Base-by-base conservation (phyloP, 1,284 basidiomycete species). In the Boletus semigastroideus region DNA sequence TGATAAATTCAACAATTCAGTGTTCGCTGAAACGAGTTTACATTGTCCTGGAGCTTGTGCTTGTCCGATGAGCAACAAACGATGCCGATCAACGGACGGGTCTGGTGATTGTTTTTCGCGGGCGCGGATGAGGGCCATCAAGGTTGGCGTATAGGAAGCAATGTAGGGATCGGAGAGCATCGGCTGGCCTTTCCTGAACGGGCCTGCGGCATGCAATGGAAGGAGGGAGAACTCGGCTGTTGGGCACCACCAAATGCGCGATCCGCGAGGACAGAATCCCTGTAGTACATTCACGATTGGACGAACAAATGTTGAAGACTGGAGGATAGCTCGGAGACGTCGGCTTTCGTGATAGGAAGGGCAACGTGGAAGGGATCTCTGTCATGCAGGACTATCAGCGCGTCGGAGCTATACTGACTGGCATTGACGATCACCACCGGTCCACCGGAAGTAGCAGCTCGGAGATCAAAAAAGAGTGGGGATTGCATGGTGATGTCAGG, bases 191-290 rank as follows among this genome's bases (percentile, higher is more conserved):
- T 31, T 36, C 31, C 30, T 20, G 25, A 50, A 55, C 1, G 55
- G 39, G 16, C 66, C 69, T 0, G 71, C 69, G 3, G 71, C 69
- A 4, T 50, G 52, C 10, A 55, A 25, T 6, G 53, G 38, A 19
- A 54, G 53, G n/a, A 50, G 51, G 16, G 62, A 64, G 9, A 73
- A 50, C 2, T 55, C 43, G 4, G 59, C 61, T 4, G 71, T 73
- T 3, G 68, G 70, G 48, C 71, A 74, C 73, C 72, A 74, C 69
- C 72, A 74, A 7, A 75, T 66, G 4, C 64, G 64, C 4, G 68
- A 63, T 37, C 57, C 28, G 17, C 34, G 36, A 5, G 42, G 42
- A 33, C 60, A 46, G 0, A 49, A 34, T 7, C 46, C 17, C 12
- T 31, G 13, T 3, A 50, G 30, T 2, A 28, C n/a, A 1, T 8